A percentile compares a stretch with the other conserved stretches of the same genome.
Conservation (phyloP, 352 stramenopile genomes). For the Phytophthora sojae region DNA sequence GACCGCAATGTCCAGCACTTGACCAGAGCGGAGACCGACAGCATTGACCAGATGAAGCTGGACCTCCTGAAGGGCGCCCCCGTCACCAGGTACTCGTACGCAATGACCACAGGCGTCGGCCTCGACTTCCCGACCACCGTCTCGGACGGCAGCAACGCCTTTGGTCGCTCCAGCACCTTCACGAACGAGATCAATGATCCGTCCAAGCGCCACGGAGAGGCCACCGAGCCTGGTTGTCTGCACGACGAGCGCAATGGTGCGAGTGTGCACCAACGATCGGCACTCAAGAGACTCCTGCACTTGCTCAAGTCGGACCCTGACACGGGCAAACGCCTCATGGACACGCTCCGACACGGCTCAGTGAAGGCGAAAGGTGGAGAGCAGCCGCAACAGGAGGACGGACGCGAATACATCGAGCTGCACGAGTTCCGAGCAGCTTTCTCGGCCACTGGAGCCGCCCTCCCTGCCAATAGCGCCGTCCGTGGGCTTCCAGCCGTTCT, state of each 20-base stretch:
- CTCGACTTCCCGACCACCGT: slow-evolving; percentile 61
- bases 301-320: slow-evolving; percentile 29
- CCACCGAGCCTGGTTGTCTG: slow-evolving; percentile 61
- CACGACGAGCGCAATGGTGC: slow-evolving; percentile 64
- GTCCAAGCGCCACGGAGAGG: slow-evolving; percentile 72
- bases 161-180: slow-evolving; percentile 73
- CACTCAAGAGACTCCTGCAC: slow-evolving; percentile 53
- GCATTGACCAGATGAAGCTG: slow-evolving; percentile 78
- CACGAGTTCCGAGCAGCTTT: slow-evolving; percentile 51
- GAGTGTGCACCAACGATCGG: slow-evolving; percentile 68
- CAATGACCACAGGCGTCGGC: slow-evolving; percentile 59
- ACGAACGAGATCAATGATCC: slow-evolving; percentile 75
- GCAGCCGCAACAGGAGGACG: slow-evolving; percentile 29
- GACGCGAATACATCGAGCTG: slow-evolving; percentile 53
- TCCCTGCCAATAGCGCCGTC: slow-evolving; percentile 8
- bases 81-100: slow-evolving; percentile 78
- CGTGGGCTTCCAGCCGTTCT: slow-evolving; percentile 28
- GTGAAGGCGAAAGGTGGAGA: slow-evolving; percentile 4
- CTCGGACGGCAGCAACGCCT: slow-evolving; percentile 66
- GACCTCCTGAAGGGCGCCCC: slow-evolving; percentile 48
- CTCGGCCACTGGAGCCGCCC: slow-evolving; percentile 10
- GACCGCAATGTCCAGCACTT: slow-evolving; percentile 65
- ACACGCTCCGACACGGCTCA: slow-evolving; percentile 20
- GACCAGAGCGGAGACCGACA: slow-evolving; percentile 73
- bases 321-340: slow-evolving; percentile 36